Base-by-base conservation (phyloP, 2,329 filamentous ascomycete species). In the Moelleriella libera region DNA sequence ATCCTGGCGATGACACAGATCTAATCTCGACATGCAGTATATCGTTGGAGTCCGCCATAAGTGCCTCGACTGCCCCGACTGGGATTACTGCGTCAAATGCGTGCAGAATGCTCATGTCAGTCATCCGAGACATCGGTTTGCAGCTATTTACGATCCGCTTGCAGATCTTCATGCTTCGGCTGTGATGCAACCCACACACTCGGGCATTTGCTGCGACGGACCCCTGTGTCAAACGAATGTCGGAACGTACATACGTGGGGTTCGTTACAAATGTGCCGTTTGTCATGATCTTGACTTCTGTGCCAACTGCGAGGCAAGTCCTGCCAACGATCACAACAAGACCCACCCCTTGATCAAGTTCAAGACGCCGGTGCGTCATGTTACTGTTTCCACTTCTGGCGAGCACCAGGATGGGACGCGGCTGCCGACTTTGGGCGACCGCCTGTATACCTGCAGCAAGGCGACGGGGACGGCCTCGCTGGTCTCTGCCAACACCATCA, bases 291-390 rank as follows among this genome's bases (percentile, higher is more conserved):
- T 83, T 34, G 92, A 98, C 66, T 95, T 96, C 70, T 98, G 92
- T 63, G 87, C 85, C 60, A 85, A 78, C 60, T 98, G 92, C 68
- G 94, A 98, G 69, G 88, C 90, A 45, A 81, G 81, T 57, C 92
- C 92, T 6, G 72, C 73, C 53, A 90, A 94, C 64, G 71, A 70
- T 28, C 92, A 98, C 71, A 96, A 97, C 72, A 82, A 81, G 65
- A 94, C 89, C n/a, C 92, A 98, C 58, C 92, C 92, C 30, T 71
- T 98, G 56, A 88, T 98, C 71, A 96, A 95, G 70, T 88, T 98
- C 72, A 94, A 88, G 75, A 94, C 86, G 2, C 85, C 90, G 8
- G 83, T 98, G 45, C 85, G 87, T 55, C 83, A 86, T 55, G 86
- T 95, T 37, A 89, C 79, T 52, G 85, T 98, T 46, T 89, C 81